phyloP scores from a whole-genome alignment of 495 filamentous ascomycete species.

The Jackrogersella minutella region DNA sequence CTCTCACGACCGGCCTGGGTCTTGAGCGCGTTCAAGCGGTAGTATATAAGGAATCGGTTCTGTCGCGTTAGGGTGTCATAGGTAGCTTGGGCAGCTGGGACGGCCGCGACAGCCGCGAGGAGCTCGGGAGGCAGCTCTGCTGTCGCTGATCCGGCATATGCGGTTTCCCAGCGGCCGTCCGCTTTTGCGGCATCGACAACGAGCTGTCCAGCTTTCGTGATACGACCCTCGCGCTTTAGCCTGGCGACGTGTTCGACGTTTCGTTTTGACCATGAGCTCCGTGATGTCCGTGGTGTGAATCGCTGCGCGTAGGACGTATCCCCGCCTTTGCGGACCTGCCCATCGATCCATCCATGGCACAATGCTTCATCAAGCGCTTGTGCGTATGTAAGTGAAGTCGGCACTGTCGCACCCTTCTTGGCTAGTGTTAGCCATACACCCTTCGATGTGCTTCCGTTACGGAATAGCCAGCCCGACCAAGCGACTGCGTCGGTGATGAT shows the following conservation, averaged over 20 bases:
- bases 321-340: constrained; percentile 54
- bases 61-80: constrained; percentile 24
- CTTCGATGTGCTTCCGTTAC: constrained; percentile 42
- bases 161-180: constrained; percentile 64
- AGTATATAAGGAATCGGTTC: constrained; percentile 39
- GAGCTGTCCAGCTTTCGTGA: constrained; percentile 55
- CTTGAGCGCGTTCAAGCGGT: constrained; percentile 37
- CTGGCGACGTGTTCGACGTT: constrained; percentile 55
- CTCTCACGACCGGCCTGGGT: constrained; percentile 36
- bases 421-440: constrained; percentile 64
- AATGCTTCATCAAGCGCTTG: constrained; percentile 64
- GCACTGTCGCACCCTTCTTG: constrained; percentile 56
- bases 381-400: constrained; percentile 57
- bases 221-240: constrained; percentile 53
- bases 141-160: constrained; percentile 54
- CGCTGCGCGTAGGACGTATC: constrained; percentile 55
- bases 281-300: constrained; percentile 63
- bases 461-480: constrained; percentile 58
- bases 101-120: constrained; percentile 26
- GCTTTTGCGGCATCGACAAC: constrained; percentile 62
- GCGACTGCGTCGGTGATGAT: constrained; percentile 45
- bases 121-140: constrained; percentile 36
- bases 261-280: constrained; percentile 62
- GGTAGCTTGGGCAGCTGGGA: constrained; percentile 26
- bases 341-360: constrained; percentile 70